phyloP scores from a whole-genome alignment of 1,284 basidiomycete genomes.

The Leucoagaricus sp. region DNA sequence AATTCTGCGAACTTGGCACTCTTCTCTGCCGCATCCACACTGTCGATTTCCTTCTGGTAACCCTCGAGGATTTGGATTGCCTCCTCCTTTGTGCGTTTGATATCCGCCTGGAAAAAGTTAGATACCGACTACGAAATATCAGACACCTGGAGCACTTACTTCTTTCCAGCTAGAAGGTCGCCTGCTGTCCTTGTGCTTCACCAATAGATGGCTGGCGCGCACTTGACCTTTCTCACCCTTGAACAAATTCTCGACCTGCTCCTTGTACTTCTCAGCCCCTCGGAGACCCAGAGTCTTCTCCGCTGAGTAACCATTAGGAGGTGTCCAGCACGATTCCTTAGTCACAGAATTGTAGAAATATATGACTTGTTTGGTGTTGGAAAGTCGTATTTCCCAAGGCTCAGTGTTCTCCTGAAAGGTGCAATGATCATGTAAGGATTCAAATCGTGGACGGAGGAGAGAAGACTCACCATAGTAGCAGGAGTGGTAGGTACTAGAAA shows the following conservation, averaged over 20 bases:
- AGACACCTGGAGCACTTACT: constrained; percentile 41
- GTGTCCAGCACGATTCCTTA: constrained; percentile 81
- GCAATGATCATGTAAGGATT: background rate
- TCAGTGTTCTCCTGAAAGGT: background rate
- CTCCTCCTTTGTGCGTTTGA: constrained; percentile 90
- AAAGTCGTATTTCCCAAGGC: constrained; percentile 85
- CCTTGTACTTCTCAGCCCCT: constrained; percentile 59
- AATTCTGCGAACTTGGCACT: constrained; percentile 82
- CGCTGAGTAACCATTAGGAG: constrained; percentile 65
- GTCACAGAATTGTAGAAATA: constrained; percentile 89
- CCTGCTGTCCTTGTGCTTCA: constrained; percentile 90
- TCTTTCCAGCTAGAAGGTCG: constrained; percentile 93
- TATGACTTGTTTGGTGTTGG: constrained; percentile 74
- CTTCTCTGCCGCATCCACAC: constrained; percentile 57
- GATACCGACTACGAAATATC: background rate
- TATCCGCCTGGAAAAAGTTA: constrained; percentile 55
- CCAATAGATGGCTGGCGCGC: constrained; percentile 91
- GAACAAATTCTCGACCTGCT: constrained; percentile 12
- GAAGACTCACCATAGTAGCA: constrained; percentile 3
- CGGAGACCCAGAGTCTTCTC: constrained; percentile 68
- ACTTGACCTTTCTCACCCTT: constrained; percentile 58
- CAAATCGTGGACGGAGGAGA: background rate
- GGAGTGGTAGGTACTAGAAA: background rate
- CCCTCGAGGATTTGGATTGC: constrained; percentile 77
- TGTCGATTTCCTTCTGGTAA: constrained; percentile 63